Percentiles rank a stretch among this genome's conserved stretches.
These are phyloP conservation scores for Cucumis sativus DNA, from an alignment of 306 rosid species.

Conservation along the genomic window Cucumber_9930_V3 NC_026655.2:20546501-20547000, in stretches of 20 bases:
- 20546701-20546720: slow-evolving; percentile 37
- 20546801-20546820: neutral
- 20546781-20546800: neutral
- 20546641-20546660: slow-evolving; percentile 9
- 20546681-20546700: slow-evolving; percentile 14
- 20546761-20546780: neutral
- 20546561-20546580: slow-evolving; percentile 46
- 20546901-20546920: too few species aligned
- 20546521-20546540: slow-evolving; percentile 54
- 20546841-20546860: neutral
- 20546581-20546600: slow-evolving; percentile 35
- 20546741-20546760: neutral
- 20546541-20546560: slow-evolving; percentile 61
- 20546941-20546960: too few species aligned
- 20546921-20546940: too few species aligned
- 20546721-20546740: neutral
- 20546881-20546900: too few species aligned
- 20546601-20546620: slow-evolving; percentile 67
- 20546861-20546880: too few species aligned
- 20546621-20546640: slow-evolving; percentile 16
- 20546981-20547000: too few species aligned
- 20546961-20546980: too few species aligned
- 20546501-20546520: neutral
- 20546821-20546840: neutral
- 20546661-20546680: neutral